Evolutionary conservation across 805 yeast genomes (phyloP).

Genomic region (Ogataea haglerorum): DNA sequence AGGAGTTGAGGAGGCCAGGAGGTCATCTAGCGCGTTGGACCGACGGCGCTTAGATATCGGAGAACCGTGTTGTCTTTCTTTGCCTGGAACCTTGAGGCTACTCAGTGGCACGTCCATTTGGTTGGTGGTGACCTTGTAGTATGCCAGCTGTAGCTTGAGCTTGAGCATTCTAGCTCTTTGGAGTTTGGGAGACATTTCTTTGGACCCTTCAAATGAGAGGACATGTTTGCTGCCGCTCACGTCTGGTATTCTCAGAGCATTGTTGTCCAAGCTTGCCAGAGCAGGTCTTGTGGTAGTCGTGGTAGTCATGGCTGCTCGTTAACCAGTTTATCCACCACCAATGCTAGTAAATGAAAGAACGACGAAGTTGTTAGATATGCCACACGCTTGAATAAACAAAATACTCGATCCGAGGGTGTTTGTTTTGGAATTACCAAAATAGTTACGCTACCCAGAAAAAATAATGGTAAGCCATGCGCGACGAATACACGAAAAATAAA

Average conservation of each 20-base stretch:
- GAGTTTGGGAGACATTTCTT: slow-evolving; percentile 23
- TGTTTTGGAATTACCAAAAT: slow-evolving; percentile 16
- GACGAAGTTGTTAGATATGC: neutral
- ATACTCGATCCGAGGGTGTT: slow-evolving; percentile 16
- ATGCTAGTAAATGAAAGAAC: slow-evolving; percentile 3
- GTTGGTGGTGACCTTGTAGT: slow-evolving; percentile 48
- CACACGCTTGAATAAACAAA: slow-evolving; percentile 18
- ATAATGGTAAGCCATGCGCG: slow-evolving; percentile 5
- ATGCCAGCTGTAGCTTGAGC: slow-evolving; percentile 48
- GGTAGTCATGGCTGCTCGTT: slow-evolving; percentile 9
- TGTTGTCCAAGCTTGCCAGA: slow-evolving; percentile 5
- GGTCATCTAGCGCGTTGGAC: slow-evolving; percentile 29
- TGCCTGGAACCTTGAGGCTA: slow-evolving; percentile 27
- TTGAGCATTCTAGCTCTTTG: slow-evolving; percentile 41
- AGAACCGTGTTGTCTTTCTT: slow-evolving; percentile 6
- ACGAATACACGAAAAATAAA: slow-evolving; percentile 5
- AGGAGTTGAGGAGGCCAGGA: slow-evolving; percentile 36
- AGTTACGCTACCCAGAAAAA: slow-evolving; percentile 6
- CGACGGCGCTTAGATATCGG: slow-evolving; percentile 19
- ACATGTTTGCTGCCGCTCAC: slow-evolving; percentile 1
- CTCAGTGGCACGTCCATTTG: slow-evolving; percentile 37
- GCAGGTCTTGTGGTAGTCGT: slow-evolving; percentile 16
- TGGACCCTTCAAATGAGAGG: slow-evolving; percentile 4
- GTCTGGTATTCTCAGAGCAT: neutral
- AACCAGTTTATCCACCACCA: neutral